These are phyloP conservation scores for Magnaporthiopsis poae DNA, from an alignment of 2,329 filamentous ascomycete species.

Conservation along the genomic window DNA sequence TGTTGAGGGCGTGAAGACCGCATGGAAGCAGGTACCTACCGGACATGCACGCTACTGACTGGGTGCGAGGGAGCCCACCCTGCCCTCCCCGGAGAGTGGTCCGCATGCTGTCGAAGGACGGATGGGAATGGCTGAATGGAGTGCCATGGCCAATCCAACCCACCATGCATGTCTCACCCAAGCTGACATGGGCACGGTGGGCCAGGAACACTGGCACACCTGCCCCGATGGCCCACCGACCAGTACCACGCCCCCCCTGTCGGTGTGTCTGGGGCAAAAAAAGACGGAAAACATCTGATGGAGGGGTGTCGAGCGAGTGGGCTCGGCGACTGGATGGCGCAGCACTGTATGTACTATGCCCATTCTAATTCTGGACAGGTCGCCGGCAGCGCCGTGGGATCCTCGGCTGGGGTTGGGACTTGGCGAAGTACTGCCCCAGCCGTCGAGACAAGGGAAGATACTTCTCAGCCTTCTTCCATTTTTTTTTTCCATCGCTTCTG, in stretches of 20 bases:
- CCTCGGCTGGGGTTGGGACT: conserved; percentile 1
- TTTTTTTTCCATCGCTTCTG: background rate
- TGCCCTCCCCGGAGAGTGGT: conserved; percentile 2
- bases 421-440: background rate
- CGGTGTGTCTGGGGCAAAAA: conserved; percentile 13
- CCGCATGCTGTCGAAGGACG: background rate
- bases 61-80: background rate
- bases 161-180: conserved; percentile 44
- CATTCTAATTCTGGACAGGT: conserved; percentile 29
- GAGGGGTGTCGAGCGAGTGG: conserved; percentile 21
- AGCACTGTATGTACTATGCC: conserved; percentile 19
- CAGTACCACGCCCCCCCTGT: conserved; percentile 5
- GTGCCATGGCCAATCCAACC: conserved; percentile 14
- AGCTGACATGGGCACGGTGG: conserved; percentile 31
- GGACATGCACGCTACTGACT: background rate
- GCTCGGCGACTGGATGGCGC: conserved; percentile 22
- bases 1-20: background rate
- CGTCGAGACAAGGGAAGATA: conserved; percentile 6
- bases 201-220: conserved; percentile 21
- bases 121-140: conserved; percentile 1
- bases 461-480: conserved; percentile 10
- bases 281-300: conserved; percentile 31
- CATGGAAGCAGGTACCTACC: background rate
- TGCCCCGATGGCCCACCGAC: conserved; percentile 7
- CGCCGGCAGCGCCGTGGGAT: conserved; percentile 15